Evolutionary conservation across 2,329 filamentous ascomycete genomes (phyloP).

Genomic region (Ophiostoma tasmaniense): DNA sequence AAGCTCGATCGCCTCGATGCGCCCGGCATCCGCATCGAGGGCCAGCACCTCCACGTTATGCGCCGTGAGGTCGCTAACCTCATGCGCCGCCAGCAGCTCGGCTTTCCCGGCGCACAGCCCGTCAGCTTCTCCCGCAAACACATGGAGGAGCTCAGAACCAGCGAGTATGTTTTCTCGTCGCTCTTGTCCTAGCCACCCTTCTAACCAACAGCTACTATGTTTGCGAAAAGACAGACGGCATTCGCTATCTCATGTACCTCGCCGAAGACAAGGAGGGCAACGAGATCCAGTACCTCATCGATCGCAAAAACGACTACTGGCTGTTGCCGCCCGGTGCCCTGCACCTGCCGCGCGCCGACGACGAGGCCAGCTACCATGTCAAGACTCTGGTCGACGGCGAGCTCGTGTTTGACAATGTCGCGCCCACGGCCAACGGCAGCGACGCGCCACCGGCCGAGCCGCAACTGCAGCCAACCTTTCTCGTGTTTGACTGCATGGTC

Average conservation of each 20-base stretch:
- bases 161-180: constrained; percentile 51
- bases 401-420: constrained; percentile 72
- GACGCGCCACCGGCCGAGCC: neutral
- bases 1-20: constrained; percentile 45
- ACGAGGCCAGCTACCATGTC: constrained; percentile 57
- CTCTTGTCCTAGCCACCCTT: neutral
- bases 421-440: constrained; percentile 32
- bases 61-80: constrained; percentile 66
- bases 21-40: constrained; percentile 58
- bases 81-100: constrained; percentile 57
- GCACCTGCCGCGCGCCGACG: constrained; percentile 67
- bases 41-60: constrained; percentile 47
- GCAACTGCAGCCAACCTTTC: constrained; percentile 62
- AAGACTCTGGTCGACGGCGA: constrained; percentile 87
- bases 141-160: constrained; percentile 66
- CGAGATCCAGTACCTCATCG: constrained; percentile 85
- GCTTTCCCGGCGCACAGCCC: constrained; percentile 86
- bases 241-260: constrained; percentile 90
- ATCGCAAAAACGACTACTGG: constrained; percentile 97
- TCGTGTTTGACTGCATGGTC: constrained; percentile 89
- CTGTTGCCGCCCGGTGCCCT: constrained; percentile 60
- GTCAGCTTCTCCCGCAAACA: constrained; percentile 83
- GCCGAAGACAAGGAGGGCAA: constrained; percentile 51
- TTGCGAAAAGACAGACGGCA: constrained; percentile 96
- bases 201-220: constrained; percentile 67